Evolutionary conservation across 2,329 filamentous ascomycete genomes (phyloP), one percentile per base, ranked within the genome.

Genomic region (Didymella glomerata): DNA sequence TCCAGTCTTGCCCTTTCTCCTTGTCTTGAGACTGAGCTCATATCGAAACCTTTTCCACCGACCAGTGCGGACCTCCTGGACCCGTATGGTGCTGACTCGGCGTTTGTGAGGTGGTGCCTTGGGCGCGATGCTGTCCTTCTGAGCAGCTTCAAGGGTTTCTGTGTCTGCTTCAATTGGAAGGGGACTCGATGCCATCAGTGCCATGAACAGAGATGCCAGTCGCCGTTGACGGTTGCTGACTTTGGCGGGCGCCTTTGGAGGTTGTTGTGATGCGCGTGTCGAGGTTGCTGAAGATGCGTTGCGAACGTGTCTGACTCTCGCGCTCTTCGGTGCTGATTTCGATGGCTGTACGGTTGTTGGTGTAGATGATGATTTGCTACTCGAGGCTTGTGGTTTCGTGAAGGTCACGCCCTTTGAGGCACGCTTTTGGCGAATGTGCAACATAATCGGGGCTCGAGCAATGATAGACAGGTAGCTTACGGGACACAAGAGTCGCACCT

Each of bases 201-300:
- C 64, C 16, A 68, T 62, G n/a, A 67, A 60, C 5, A 68, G 58
- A 1, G 64, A 67, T 8, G 62, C 62, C 4, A 67, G 55, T 10
- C 64, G 48, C 18, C 60, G 62, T 25, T 67, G 62, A 16, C 59
- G 60, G 22, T 64, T 64, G 48, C 56, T 42, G 57, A 54, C 40
- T 44, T 57, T 38, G 18, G 40, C 9, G 1, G 50, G 34, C 10
- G 32, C 30, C 18, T 20, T 20, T 10, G 38, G 16, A 10, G 28
- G 20, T 32, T 42, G 45, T 25, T 58, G 48, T 16, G 56, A 38
- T 18, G 44, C 10, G 18, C 28, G 40, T n/a, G 32, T 50, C 20
- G 38, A 48, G 3, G 48, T 52, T 27, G 22, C 30, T 11, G 42
- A 8, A 7, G 50, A 54, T 5, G 1, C 46, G 18, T 46, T 46